Evolutionary conservation across 345 rosid genomes (phyloP).

Genomic region (Geranium rotundifolium): DNA sequence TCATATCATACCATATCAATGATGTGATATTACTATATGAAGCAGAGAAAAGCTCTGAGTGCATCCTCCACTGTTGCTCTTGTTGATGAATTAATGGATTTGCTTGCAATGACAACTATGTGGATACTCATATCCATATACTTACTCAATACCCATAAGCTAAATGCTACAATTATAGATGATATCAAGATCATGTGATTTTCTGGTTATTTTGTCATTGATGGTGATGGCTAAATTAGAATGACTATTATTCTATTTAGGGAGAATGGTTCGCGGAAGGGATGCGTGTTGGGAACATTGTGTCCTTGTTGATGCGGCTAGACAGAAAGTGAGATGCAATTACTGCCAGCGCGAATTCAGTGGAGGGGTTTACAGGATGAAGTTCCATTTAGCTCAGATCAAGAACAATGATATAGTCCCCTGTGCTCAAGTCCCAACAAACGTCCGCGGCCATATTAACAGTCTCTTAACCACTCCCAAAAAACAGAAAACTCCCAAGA

Average conservation of each 20-base stretch:
- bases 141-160: too few relatives aligned
- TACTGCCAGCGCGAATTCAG: conserved; percentile 51
- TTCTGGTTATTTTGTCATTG: too few relatives aligned
- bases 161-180: too few relatives aligned
- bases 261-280: conserved; percentile 51
- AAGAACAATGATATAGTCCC: conserved; percentile 50
- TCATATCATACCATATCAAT: too few relatives aligned
- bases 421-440: conserved; percentile 36
- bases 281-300: conserved; percentile 67
- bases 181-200: too few relatives aligned
- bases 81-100: too few relatives aligned
- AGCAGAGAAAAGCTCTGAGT: too few relatives aligned
- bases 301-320: conserved; percentile 44
- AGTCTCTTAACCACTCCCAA: conserved; percentile 34
- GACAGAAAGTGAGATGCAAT: conserved; percentile 54
- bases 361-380: conserved; percentile 61
- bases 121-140: too few relatives aligned
- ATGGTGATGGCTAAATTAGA: too few relatives aligned
- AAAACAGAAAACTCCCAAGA: conserved; percentile 35
- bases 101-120: too few relatives aligned
- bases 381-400: conserved; percentile 58
- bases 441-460: conserved; percentile 33
- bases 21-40: too few relatives aligned
- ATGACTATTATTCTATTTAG: conserved; percentile 8
- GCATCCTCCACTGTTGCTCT: too few relatives aligned